phyloP scores from a whole-genome alignment of 192 early-diverging fungal genomes.

The Radiomyces spectabilis region DNA sequence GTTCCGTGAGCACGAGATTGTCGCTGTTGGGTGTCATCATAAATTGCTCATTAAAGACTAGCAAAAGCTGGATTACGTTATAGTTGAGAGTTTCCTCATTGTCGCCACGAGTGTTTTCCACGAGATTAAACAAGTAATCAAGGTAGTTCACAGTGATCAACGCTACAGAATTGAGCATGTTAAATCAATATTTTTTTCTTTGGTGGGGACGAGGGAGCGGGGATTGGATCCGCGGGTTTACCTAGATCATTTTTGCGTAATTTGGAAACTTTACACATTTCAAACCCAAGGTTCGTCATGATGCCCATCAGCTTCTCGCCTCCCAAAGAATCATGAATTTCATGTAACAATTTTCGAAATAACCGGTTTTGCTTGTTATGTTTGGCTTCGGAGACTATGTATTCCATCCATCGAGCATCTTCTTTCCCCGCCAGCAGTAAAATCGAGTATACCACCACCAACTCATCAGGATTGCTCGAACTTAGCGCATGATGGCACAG shows the following conservation, averaged over 20 bases:
- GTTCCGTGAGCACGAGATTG: constrained; percentile 46
- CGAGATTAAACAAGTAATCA: constrained; percentile 45
- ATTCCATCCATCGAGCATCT: constrained; percentile 30
- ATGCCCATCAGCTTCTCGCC: constrained; percentile 29
- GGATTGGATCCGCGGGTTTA: too few relatives aligned
- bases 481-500: constrained; percentile 16
- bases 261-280: constrained; percentile 51
- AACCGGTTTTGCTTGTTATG: constrained; percentile 16
- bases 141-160: constrained; percentile 38
- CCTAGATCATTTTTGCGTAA: constrained; percentile 43
- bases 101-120: constrained; percentile 49
- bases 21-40: constrained; percentile 33
- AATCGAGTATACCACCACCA: constrained; percentile 36
- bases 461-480: constrained; percentile 19
- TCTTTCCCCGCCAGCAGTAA: constrained; percentile 42
- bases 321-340: constrained; percentile 29
- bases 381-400: constrained; percentile 19
- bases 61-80: constrained; percentile 40
- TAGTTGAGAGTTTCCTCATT: constrained; percentile 49
- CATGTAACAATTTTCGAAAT: constrained; percentile 39
- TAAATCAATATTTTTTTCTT: not conserved
- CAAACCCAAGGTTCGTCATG: constrained; percentile 48
- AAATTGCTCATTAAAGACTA: constrained; percentile 67
- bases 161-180: constrained; percentile 19
- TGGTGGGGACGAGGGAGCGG: too few relatives aligned